phyloP scores from a whole-genome alignment of 129 eudicot genomes.

The Mikania micrantha region DNA sequence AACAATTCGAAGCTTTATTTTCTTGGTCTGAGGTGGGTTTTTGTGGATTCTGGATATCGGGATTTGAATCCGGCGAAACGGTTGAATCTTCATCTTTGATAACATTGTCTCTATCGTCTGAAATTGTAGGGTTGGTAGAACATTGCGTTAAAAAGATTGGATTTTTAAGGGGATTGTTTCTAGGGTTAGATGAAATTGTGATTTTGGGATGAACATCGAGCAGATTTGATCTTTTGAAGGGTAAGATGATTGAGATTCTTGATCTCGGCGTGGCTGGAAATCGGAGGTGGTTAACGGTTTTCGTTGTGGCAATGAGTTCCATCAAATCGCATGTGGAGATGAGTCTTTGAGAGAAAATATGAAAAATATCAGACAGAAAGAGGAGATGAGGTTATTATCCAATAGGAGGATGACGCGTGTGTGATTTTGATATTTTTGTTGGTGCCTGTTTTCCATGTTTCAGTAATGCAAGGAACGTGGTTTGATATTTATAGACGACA shows the following conservation, averaged over 20 bases:
- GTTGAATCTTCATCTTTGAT: slow-evolving; percentile 35
- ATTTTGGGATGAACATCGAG: slow-evolving; percentile 22
- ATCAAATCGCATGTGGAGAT: slow-evolving; percentile 39
- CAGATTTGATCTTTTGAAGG: slow-evolving; percentile 23
- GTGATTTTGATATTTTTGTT: not conserved
- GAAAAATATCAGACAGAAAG: slow-evolving; percentile 22
- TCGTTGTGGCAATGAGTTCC: slow-evolving; percentile 36
- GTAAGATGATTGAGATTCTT: slow-evolving; percentile 16
- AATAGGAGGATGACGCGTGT: slow-evolving; percentile 29
- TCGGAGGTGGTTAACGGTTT: slow-evolving; percentile 18
- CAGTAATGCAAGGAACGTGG: not conserved
- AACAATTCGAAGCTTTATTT: slow-evolving; percentile 30
- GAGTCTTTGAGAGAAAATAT: slow-evolving; percentile 13
- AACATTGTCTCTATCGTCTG: slow-evolving; percentile 39
- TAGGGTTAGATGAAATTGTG: slow-evolving; percentile 20
- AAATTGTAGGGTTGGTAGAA: slow-evolving; percentile 52
- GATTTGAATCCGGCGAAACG: slow-evolving; percentile 20
- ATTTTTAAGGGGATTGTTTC: slow-evolving; percentile 16
- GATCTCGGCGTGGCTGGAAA: slow-evolving; percentile 27
- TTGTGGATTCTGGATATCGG: slow-evolving; percentile 27
- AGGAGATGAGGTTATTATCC: slow-evolving; percentile 21
- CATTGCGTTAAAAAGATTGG: slow-evolving; percentile 39
- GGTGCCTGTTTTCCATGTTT: not conserved
- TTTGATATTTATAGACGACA: slow-evolving; percentile 9
- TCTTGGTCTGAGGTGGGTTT: slow-evolving; percentile 25